A percentile compares a stretch with the other conserved stretches of the same genome.
These are phyloP conservation scores for Fusarium sp. DNA, from an alignment of 2,329 filamentous ascomycete genomes.

Conservation along the genomic window DNA sequence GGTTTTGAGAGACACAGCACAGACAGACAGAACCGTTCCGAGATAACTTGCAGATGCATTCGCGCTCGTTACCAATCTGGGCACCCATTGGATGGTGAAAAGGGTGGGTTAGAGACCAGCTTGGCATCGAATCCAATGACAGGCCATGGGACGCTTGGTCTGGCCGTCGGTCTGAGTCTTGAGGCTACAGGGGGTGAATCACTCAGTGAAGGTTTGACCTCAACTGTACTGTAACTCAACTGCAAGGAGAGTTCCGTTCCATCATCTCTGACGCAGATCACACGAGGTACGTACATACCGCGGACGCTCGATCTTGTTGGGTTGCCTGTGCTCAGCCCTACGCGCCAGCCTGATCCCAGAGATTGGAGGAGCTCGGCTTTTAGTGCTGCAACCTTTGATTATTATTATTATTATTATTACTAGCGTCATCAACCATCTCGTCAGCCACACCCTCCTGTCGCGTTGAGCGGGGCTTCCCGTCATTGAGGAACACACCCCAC, in stretches of 20 bases:
- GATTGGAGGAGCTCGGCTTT: conserved; percentile 19
- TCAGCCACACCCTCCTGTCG: conserved; percentile 40
- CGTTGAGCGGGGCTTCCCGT: conserved; percentile 36
- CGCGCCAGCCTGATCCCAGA: conserved; percentile 30
- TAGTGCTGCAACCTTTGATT: conserved; percentile 31
- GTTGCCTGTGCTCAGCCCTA: conserved; percentile 44
- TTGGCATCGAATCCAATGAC: conserved; percentile 20
- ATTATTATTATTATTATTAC: conserved; percentile 18
- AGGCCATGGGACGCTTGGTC: conserved; percentile 6
- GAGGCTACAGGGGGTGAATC: conserved; percentile 9
- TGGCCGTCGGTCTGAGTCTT: conserved; percentile 30
- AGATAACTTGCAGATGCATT: conserved; percentile 21
- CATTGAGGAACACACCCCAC: conserved; percentile 33
- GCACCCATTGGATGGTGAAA: conserved; percentile 9
- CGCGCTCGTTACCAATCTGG: conserved; percentile 43
- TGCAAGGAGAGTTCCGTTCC: conserved; percentile 23
- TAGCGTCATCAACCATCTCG: conserved; percentile 37
- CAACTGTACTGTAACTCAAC: background rate
- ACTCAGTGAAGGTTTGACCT: background rate
- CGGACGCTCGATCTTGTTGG: background rate
- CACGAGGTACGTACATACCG: conserved; percentile 5
- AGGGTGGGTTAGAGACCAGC: conserved; percentile 1
- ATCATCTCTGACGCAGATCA: conserved; percentile 12
- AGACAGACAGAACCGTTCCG: background rate
- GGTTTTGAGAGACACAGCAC: background rate